phyloP scores from a whole-genome alignment of 768 basidiomycete genomes.

The Boletus pseudo-olivaceus region DNA sequence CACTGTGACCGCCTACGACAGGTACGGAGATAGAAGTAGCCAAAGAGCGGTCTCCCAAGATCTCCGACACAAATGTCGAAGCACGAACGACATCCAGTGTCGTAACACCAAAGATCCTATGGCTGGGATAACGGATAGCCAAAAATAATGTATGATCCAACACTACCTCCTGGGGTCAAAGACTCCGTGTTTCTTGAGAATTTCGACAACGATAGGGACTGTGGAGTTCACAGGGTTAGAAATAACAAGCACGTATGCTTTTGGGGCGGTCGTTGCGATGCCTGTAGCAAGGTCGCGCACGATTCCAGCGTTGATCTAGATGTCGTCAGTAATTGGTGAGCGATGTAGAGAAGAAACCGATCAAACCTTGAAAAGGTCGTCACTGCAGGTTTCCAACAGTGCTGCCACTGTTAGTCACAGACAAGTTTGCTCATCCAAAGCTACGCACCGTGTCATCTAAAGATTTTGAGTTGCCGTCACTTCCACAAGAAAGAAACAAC shows the following conservation, averaged over 20 bases:
- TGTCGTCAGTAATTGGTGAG: not conserved
- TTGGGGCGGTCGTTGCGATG: slow-evolving; percentile 78
- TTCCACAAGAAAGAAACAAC: not conserved
- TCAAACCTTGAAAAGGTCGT: slow-evolving; percentile 91
- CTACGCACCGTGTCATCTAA: slow-evolving; percentile 50
- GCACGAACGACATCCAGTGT: slow-evolving; percentile 97
- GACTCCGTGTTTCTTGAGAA: slow-evolving; percentile 88
- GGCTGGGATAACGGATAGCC: not conserved
- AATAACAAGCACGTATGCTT: slow-evolving; percentile 93
- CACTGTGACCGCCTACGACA: slow-evolving; percentile 94
- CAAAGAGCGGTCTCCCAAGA: slow-evolving; percentile 59
- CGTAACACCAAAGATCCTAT: slow-evolving; percentile 93
- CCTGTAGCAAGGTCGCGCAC: slow-evolving; percentile 90
- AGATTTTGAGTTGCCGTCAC: not conserved
- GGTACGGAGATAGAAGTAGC: slow-evolving; percentile 70
- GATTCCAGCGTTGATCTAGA: slow-evolving; percentile 95
- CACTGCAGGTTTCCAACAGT: slow-evolving; percentile 44
- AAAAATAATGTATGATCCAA: not conserved
- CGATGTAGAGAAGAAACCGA: not conserved
- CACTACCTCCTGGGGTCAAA: slow-evolving; percentile 87
- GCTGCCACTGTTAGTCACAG: slow-evolving; percentile 9
- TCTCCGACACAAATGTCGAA: slow-evolving; percentile 91
- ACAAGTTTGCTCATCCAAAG: not conserved
- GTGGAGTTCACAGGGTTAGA: slow-evolving; percentile 99
- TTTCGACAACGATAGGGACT: slow-evolving; percentile 93